These are phyloP conservation scores for Phialocephala sp. DNA, from an alignment of 2,329 filamentous ascomycete genomes.

Conservation along the genomic window DNA sequence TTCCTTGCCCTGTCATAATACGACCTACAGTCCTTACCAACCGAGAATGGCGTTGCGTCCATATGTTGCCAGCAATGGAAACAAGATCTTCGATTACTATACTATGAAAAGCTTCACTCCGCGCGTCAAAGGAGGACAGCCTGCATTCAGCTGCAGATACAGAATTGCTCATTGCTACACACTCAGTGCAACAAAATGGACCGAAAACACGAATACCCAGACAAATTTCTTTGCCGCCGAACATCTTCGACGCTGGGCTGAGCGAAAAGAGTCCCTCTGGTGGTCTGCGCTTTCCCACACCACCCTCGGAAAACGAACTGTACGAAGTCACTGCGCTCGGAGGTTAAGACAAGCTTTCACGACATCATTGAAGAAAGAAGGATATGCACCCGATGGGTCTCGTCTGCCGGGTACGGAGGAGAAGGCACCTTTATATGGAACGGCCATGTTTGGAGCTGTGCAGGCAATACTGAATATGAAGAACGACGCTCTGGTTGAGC, in stretches of 20 bases:
- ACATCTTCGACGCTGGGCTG: conserved; percentile 19
- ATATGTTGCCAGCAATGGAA: neutral
- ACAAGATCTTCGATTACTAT: neutral
- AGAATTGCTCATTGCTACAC: neutral
- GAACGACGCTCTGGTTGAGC: conserved; percentile 36
- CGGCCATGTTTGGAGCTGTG: neutral
- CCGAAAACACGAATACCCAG: neutral
- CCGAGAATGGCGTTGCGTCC: neutral
- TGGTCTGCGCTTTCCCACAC: conserved; percentile 48
- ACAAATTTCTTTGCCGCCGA: neutral
- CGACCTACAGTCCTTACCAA: neutral
- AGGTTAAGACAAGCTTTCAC: conserved; percentile 52
- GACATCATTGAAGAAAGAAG: conserved; percentile 51
- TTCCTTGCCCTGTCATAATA: neutral
- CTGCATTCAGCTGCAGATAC: neutral
- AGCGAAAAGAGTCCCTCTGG: conserved; percentile 51
- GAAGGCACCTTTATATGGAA: conserved; percentile 45
- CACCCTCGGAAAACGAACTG: conserved; percentile 47
- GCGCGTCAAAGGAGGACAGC: no score
- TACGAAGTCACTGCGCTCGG: conserved; percentile 52
- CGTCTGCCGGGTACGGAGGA: conserved; percentile 20
- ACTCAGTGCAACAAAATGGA: conserved; percentile 1
- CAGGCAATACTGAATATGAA: conserved; percentile 31
- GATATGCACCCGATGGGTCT: conserved; percentile 47
- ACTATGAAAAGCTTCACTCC: neutral